Evolutionary conservation across 2,329 filamentous ascomycete species (phyloP).

Genomic region (Orbilia quercus): DNA sequence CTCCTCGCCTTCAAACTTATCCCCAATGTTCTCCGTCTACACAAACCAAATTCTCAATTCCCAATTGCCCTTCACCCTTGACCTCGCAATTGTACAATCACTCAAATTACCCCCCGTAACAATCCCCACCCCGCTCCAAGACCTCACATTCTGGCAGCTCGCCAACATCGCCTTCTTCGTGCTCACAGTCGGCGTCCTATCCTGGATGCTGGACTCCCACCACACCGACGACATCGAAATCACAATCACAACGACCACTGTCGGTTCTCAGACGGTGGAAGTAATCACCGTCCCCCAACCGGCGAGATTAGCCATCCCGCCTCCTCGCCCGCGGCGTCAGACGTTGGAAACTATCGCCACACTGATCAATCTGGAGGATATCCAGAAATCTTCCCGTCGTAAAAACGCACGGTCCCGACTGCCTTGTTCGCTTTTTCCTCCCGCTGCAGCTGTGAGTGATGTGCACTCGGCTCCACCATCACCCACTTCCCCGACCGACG

Average conservation of each 20-base stretch:
- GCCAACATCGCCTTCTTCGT: conserved; percentile 42
- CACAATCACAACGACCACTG: conserved; percentile 3
- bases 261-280: conserved; percentile 4
- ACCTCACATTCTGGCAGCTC: conserved; percentile 47
- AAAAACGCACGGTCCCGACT: conserved; percentile 26
- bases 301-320: neutral
- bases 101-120: conserved; percentile 26
- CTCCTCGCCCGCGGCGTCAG: conserved; percentile 17
- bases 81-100: conserved; percentile 13
- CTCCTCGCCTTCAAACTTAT: conserved; percentile 20
- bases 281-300: conserved; percentile 11
- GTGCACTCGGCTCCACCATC: conserved; percentile 23
- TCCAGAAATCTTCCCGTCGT: conserved; percentile 31
- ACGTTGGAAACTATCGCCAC: conserved; percentile 49
- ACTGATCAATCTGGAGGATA: conserved; percentile 44
- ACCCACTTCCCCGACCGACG: conserved; percentile 37
- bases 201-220: conserved; percentile 52
- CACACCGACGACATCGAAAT: conserved; percentile 36
- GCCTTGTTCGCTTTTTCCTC: conserved; percentile 32
- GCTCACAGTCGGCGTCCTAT: conserved; percentile 38
- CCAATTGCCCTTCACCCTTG: conserved; percentile 33
- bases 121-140: conserved; percentile 29
- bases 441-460: conserved; percentile 5
- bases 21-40: conserved; percentile 42
- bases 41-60: conserved; percentile 39